Percentiles rank a stretch among this genome's conserved stretches.
These are phyloP conservation scores for Excoecaria cochinchinensis DNA, from an alignment of 345 rosid species.

Conservation along the genomic window DNA sequence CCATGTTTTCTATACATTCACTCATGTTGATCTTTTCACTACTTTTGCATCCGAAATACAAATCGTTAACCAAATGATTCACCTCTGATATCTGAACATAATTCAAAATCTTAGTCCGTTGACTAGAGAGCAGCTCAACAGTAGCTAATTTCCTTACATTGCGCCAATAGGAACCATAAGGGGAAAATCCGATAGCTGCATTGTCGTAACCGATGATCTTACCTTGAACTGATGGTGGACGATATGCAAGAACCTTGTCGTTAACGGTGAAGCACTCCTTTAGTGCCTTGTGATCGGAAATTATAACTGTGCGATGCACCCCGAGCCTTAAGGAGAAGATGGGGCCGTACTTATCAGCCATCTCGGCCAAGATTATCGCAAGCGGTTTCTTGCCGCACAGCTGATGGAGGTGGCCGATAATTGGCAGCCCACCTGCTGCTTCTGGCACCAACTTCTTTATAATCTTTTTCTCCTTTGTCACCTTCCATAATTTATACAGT, in stretches of 20 bases:
- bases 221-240: conserved; percentile 24
- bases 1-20: conserved; percentile 5
- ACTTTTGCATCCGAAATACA: neutral
- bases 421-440: conserved; percentile 6
- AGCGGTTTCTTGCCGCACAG: neutral
- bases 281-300: conserved; percentile 1
- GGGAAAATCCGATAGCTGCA: conserved; percentile 17
- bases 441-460: neutral
- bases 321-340: conserved; percentile 5
- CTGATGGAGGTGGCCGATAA: conserved; percentile 7
- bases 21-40: neutral
- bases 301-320: neutral
- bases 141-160: conserved; percentile 12
- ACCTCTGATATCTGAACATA: conserved; percentile 25
- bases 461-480: neutral
- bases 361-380: neutral
- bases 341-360: conserved; percentile 10
- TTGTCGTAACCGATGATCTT: conserved; percentile 22
- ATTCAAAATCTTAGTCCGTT: conserved; percentile 18
- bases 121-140: conserved; percentile 19
- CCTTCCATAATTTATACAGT: neutral
- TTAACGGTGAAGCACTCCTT: conserved; percentile 23
- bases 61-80: conserved; percentile 13
- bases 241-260: conserved; percentile 15
- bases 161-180: conserved; percentile 23